phyloP scores from a whole-genome alignment of 208 protist genomes.

The Naegleria lovaniensis region DNA sequence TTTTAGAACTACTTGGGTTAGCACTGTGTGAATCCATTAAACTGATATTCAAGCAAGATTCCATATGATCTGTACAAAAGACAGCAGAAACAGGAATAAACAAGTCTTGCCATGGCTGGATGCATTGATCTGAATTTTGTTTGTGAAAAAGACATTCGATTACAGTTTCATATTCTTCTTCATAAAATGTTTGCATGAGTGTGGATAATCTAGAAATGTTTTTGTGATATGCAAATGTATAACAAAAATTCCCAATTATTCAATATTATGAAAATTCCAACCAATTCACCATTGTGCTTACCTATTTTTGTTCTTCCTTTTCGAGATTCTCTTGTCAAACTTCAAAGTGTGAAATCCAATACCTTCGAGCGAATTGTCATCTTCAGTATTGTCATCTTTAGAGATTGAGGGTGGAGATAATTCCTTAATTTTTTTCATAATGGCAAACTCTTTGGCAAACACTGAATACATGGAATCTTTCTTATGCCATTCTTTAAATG shows the following conservation, averaged over 20 bases:
- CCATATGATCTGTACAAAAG: neutral
- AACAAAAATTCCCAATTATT: too few species aligned
- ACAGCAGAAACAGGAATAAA: neutral
- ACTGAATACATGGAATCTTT: neutral
- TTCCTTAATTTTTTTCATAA: neutral
- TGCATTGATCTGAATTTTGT: neutral
- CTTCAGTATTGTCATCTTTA: neutral
- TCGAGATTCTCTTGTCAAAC: neutral
- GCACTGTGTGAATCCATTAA: neutral
- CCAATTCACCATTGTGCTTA: too few species aligned
- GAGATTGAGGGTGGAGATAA: neutral
- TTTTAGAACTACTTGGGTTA: neutral
- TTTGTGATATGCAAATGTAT: too few species aligned
- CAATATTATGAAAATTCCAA: too few species aligned
- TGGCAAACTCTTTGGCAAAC: neutral
- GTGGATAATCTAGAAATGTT: neutral
- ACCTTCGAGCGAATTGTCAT: neutral
- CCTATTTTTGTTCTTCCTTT: neutral
- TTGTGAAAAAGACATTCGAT: neutral
- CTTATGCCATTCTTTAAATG: neutral
- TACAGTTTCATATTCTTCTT: neutral
- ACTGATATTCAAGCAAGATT: neutral
- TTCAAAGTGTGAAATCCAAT: neutral
- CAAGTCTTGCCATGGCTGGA: neutral
- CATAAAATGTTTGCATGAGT: neutral